phyloP scores from a whole-genome alignment of 257 asterid species.

The Solanum rostratum region DNA sequence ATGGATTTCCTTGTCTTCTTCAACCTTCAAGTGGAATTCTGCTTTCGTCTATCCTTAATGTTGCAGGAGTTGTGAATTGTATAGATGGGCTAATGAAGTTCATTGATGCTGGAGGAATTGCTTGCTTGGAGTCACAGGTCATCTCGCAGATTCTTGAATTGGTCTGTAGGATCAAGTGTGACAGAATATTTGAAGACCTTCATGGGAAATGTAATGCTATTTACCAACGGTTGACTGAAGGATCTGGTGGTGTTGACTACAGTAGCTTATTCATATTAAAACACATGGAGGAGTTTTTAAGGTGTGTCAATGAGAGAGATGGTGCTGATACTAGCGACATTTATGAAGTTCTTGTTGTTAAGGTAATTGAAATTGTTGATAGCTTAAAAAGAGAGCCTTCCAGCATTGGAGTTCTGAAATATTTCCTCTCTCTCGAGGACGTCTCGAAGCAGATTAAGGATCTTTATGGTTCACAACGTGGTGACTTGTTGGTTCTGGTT shows the following conservation, averaged over 20 bases:
- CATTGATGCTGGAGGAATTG: conserved; percentile 32
- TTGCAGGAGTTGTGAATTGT: conserved; percentile 41
- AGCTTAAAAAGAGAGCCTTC: conserved; percentile 53
- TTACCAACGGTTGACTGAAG: conserved; percentile 47
- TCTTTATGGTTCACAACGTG: conserved; percentile 46
- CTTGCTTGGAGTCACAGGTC: conserved; percentile 40
- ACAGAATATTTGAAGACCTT: conserved; percentile 63
- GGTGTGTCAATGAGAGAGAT: conserved; percentile 22
- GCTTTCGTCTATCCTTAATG: conserved; percentile 70
- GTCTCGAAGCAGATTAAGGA: conserved; percentile 33
- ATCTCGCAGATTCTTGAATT: conserved; percentile 54
- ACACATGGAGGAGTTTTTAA: conserved; percentile 68
- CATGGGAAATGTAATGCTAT: conserved; percentile 56
- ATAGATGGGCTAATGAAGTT: conserved; percentile 55
- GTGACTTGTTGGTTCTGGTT: conserved; percentile 64
- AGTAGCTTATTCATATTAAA: conserved; percentile 57
- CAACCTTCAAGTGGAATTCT: conserved; percentile 45
- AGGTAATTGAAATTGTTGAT: conserved; percentile 51
- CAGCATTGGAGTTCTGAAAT: conserved; percentile 29
- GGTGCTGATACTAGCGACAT: conserved; percentile 40
- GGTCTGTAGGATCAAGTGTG: conserved; percentile 56
- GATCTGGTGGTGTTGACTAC: conserved; percentile 52
- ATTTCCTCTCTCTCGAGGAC: conserved; percentile 51
- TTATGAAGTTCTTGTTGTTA: conserved; percentile 49
- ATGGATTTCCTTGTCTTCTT: conserved; percentile 73